A percentile compares a stretch with the other conserved stretches of the same genome.
Conservation (phyloP, 2,329 filamentous ascomycete species). For the Beauveria sp. region DNA sequence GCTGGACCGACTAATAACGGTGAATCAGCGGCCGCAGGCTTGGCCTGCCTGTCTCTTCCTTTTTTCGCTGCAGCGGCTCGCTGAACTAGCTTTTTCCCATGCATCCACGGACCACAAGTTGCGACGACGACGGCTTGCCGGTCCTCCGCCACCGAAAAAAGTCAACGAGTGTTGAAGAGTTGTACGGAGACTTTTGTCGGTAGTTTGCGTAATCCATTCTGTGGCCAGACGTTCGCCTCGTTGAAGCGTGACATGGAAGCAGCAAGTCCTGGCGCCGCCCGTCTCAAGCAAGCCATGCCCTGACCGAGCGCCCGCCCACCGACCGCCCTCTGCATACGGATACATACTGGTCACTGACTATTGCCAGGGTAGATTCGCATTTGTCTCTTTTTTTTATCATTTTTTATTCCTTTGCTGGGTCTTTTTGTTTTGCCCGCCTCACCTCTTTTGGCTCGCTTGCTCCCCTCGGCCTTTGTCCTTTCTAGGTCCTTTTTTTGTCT, state of each 20-base stretch:
- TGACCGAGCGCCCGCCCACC: conserved; percentile 1
- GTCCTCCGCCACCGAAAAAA: background rate
- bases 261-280: background rate
- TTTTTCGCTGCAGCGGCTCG: background rate
- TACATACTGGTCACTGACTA: background rate
- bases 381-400: background rate
- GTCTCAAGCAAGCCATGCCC: conserved; percentile 1
- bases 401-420: background rate
- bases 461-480: background rate
- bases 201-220: background rate
- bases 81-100: background rate
- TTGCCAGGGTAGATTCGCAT: background rate
- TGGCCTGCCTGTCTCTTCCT: background rate
- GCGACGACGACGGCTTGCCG: background rate
- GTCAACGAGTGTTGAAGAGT: no score
- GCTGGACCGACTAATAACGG: background rate
- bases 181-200: background rate
- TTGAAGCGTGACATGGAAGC: background rate
- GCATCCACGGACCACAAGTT: background rate
- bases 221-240: background rate
- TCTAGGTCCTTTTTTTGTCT: background rate
- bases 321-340: background rate
- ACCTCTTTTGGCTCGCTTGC: background rate
- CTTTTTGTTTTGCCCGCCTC: background rate
- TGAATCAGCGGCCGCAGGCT: background rate